Evolutionary conservation across 495 filamentous ascomycete species (phyloP), one percentile per base, ranked within the genome.

Genomic region (Penicillium egyptiacum): DNA sequence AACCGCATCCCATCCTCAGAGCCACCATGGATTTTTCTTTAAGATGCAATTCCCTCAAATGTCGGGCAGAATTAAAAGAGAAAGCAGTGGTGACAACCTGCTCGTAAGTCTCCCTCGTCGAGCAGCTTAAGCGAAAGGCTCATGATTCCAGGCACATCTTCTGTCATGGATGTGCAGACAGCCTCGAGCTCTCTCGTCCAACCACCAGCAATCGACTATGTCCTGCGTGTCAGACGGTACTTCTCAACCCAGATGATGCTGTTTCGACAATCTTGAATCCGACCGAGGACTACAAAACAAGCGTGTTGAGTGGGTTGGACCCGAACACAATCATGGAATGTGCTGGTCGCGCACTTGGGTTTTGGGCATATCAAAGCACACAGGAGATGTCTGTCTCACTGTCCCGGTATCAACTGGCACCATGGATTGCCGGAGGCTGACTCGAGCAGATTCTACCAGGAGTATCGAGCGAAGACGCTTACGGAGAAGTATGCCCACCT

Each of bases 271-370:
- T 86, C 45, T 79, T 98, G 31, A 90, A 89, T 55, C 93, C 92
- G 0, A 86, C 88, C 0, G 93, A 97, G 67, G 94, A 96, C 58
- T 97, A 96, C 79, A 96, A 96, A 66, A 93, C 91, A 0, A 91
- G 90, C 57, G 86, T 94, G 10, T 75, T 98, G 14, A 90, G 89
- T 68, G 94, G 94, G 0, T 73, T 96, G 6, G 89, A 83, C 53
- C 94, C 94, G 2, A 87, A 81, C 39, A 82, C 86, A 11, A 89
- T 98, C 51, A 92, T 96, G 82, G 94, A 97, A 66, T 96, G 91
- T 63, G 88, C 92, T 48, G 88, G 88, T 12, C 81, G 90, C 54
- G 94, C 87, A 5, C 70, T 97, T 53, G 83, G 80, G 16, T 97
- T 97, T 65, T 98, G 91, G 88, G 84, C 86, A 35, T 97, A 96